A percentile compares a stretch with the other conserved stretches of the same genome.
Evolutionary conservation across 78 protist species (phyloP).

Genomic region (Cavenderia fasciculata): DNA sequence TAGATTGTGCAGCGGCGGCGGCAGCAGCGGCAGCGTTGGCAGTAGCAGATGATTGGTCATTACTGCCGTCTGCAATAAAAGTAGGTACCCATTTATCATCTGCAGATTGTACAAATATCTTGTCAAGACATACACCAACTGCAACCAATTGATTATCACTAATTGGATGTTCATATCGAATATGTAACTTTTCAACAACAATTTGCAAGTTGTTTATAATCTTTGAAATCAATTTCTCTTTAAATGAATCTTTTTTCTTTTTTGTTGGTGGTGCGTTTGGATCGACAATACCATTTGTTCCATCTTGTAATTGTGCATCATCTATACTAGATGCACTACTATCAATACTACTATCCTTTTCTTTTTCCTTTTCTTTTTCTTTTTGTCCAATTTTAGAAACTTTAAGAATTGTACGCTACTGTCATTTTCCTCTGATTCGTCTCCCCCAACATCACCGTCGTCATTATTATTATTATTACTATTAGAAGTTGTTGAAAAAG

Average conservation of each 20-base stretch:
- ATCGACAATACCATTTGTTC: background rate
- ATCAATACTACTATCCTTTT: too few relatives aligned
- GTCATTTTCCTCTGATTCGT: background rate
- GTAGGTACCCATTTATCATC: constrained; percentile 57
- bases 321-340: too few relatives aligned
- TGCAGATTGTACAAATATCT: constrained; percentile 31
- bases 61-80: constrained; percentile 10
- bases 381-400: constrained; percentile 48
- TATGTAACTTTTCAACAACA: constrained; percentile 64
- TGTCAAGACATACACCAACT: constrained; percentile 57
- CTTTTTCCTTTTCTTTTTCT: constrained; percentile 32
- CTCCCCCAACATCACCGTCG: background rate
- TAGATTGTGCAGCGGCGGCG: background rate
- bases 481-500: too few relatives aligned
- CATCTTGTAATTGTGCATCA: too few relatives aligned
- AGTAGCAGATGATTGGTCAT: background rate
- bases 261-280: background rate
- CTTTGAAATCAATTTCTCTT: constrained; percentile 54
- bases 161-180: constrained; percentile 33
- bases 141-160: constrained; percentile 13
- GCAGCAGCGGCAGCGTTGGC: background rate
- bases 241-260: constrained; percentile 51
- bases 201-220: constrained; percentile 58
- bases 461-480: background rate
- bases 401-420: constrained; percentile 44